Evolutionary conservation across 1,284 basidiomycete genomes (phyloP).

Genomic region (Fomes fomentarius): DNA sequence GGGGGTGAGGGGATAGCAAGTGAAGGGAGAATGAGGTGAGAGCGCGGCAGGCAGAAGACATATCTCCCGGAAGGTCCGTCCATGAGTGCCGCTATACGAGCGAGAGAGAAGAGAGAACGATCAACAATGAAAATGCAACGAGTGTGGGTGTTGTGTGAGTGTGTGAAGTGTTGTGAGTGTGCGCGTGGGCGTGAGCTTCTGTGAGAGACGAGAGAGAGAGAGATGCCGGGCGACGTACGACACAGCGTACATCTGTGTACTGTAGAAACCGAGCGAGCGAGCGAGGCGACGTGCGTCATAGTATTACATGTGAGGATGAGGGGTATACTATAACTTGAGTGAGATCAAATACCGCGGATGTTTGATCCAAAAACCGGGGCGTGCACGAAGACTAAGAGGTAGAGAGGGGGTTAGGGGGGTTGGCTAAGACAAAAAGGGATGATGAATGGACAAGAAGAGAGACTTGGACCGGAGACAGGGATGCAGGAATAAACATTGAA

Average conservation of each 20-base stretch:
- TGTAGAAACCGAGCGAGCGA: conserved; percentile 34
- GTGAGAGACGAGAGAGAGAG: too few relatives aligned
- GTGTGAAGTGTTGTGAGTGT: conserved; percentile 9
- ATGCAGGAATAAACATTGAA: conserved; percentile 21
- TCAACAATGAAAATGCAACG: conserved; percentile 1
- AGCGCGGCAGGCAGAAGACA: conserved; percentile 10
- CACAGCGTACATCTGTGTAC: conserved; percentile 35
- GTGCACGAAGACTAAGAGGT: conserved; percentile 28
- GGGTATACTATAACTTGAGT: conserved; percentile 41
- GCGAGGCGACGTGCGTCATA: conserved; percentile 38
- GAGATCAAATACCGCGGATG: conserved; percentile 35
- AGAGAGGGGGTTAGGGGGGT: conserved; percentile 19
- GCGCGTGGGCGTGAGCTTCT: conserved; percentile 24
- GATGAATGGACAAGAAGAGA: conserved; percentile 15
- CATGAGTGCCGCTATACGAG: conserved; percentile 13
- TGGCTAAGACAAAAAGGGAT: conserved; percentile 15
- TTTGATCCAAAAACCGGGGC: conserved; percentile 37
- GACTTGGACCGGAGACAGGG: conserved; percentile 3
- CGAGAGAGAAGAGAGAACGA: conserved; percentile 6
- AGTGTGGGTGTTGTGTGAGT: conserved; percentile 5
- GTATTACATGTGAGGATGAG: conserved; percentile 41
- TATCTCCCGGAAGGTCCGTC: conserved; percentile 25
- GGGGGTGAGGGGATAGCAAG: not conserved
- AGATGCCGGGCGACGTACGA: conserved; percentile 31
- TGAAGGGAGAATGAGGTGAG: not conserved